Evolutionary conservation across 2,329 filamentous ascomycete species (phyloP), one percentile per base, ranked within the genome.

Genomic region (Thermothelomyces thermophilus): DNA sequence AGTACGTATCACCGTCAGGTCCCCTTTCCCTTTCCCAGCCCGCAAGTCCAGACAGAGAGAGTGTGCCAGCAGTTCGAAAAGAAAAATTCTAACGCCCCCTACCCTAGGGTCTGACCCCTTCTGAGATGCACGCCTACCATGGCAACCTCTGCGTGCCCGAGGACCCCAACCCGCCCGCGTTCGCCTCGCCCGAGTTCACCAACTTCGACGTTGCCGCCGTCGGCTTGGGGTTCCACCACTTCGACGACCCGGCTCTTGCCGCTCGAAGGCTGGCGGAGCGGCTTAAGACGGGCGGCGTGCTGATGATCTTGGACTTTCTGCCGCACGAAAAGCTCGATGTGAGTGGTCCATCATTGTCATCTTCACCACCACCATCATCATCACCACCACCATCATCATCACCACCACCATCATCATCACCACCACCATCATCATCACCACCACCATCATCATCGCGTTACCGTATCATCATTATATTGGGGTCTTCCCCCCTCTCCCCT

Each of bases 241-340:
- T 87, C 48, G 76, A 80, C 53, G 73, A 88, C 59, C 80, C 84
- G 3, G 71, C 70, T 2, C 67, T 82, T 26, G 79, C 82, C 0
- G 75, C 84, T 5, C 68, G 68, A 54, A 71, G 77, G 41, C 68
- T 90, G 31, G 78, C 73, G 3, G 71, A 79, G 61, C 75, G 85
- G 9, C 68, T 90, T 51, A 76, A 74, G 55, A 75, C 76, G 2
- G 84, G 83, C 3, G 86, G 86, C 10, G 77, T 82, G 1, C 69
- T 87, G 39, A 68, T 87, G 42, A 77, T 90, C 48, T 69, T 84
- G 40, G 86, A 90, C 61, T 83, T 89, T 52, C 60, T 85, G 16
- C 71, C 80, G 8, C 79, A 84, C 56, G 71, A 58, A 41, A 63
- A 64, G 26, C 56, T 62, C 48, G 50, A 60, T 40, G 58, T 58